phyloP scores from a whole-genome alignment of 208 protist genomes.

The Trypanosoma rangeli region DNA sequence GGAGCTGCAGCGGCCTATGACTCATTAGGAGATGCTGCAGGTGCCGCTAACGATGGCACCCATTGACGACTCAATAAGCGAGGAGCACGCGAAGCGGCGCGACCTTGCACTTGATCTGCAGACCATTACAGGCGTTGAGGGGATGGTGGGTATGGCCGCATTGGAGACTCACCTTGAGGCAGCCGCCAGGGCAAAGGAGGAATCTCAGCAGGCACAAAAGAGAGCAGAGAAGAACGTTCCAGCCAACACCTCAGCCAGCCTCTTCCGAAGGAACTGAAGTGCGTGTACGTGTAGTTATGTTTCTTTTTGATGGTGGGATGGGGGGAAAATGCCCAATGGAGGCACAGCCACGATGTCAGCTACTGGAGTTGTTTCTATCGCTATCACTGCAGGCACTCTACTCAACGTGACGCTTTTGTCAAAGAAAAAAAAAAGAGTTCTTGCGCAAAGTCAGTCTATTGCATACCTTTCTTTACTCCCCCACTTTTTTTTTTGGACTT shows the following conservation, averaged over 20 bases:
- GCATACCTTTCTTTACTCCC: too few relatives aligned
- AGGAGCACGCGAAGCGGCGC: conserved; percentile 57
- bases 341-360: too few relatives aligned
- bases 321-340: too few relatives aligned
- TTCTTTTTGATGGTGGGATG: too few relatives aligned
- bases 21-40: conserved; percentile 69
- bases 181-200: conserved; percentile 21
- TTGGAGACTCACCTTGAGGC: conserved; percentile 39
- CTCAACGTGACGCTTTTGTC: too few relatives aligned
- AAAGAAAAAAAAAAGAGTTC: too few relatives aligned
- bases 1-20: conserved; percentile 74
- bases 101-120: conserved; percentile 59
- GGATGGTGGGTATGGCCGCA: conserved; percentile 57
- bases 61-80: conserved; percentile 71
- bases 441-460: too few relatives aligned
- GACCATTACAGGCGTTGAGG: conserved; percentile 67
- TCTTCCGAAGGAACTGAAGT: conserved; percentile 37
- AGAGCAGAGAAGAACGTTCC: conserved; percentile 34
- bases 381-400: too few relatives aligned
- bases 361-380: too few relatives aligned
- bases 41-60: conserved; percentile 40
- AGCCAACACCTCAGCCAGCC: conserved; percentile 44
- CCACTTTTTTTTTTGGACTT: background rate
- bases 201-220: conserved; percentile 25
- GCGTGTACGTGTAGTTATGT: background rate